Base-by-base conservation (phyloP, 352 stramenopile species). In the Phytopythium montanum region DNA sequence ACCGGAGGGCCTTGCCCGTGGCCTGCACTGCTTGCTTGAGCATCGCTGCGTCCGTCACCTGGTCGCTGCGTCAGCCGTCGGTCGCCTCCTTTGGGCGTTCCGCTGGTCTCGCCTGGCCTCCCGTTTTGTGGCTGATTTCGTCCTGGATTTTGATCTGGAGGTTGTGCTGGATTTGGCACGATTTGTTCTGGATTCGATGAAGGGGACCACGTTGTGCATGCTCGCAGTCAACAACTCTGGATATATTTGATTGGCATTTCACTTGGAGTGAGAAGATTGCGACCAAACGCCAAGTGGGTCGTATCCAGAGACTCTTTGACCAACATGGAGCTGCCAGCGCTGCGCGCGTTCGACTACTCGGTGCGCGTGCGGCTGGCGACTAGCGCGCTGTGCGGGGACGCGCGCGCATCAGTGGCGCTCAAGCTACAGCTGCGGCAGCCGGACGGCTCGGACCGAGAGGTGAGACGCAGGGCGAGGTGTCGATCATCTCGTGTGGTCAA, bases 1-100 rank as follows among this genome's bases (percentile, higher is more conserved):
- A 87, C 59, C 88, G 87, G 69, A 95, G 81, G 66, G 72, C 83
- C 65, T 94, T 95, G 68, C 88, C 87, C 59, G 89, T 73, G 61
- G 71, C 76, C 64, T 92, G 74, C 55, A 82, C 62, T 57, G 68
- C 75, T 64, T 83, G 69, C 69, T 86, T 85, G 70, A 66, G 81
- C 79, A 91, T 89, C 67, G 54, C 49, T 55, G 64, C 51, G 54
- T 38, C 21, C 44, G 41, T 41, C 53, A 44, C 41, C 42, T 44
- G 14, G 16, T n/a, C 5, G 14, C n/a, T n/a, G n/a, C n/a, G n/a
- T 8, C 38, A n/a, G 13, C 36, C 51, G 67, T 68, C 57, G 57
- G 42, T 49, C 42, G 42, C 42, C 12, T 48, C 41, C 41, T n/a
- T 14, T n/a, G 19, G 41, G 28, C 50, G 68, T 77, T 70, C 63